Base-by-base conservation (phyloP, 176 grass and related monocot species). In the Canna indica region DNA sequence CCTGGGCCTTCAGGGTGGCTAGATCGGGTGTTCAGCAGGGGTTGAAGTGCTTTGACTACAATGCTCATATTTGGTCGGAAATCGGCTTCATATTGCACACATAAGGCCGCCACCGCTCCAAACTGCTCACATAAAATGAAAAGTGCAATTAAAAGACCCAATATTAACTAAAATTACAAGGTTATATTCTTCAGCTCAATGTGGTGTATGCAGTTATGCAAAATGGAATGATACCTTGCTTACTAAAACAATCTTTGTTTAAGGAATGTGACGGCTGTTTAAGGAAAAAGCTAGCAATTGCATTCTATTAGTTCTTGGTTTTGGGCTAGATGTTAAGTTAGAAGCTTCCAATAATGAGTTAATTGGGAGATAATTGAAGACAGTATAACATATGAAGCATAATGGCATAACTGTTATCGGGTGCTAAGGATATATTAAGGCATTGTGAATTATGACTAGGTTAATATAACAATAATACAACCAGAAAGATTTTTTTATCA, bases 41-140 rank as follows among this genome's bases (percentile, higher is more conserved):
- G 59, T 33, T 63, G 59, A 16, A 63, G 59, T 4, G 59, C 59
- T 33, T 63, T 63, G 27, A 63, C 59, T 32, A 63, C 59, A 16
- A 63, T 63, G 29, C 59, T 63, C 59, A 63, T 63, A 26, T 63
- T 63, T 3, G 59, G 59, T 3, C 59, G 59, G 59, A 63, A 63
- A 63, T 63, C 59, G 0, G 59, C 59, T 63, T 63, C 59, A 17
- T 63, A 63, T 35, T 63, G 59, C 59, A 63, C 59, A 32, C 59
- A 63, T 11, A 63, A 33, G 25, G 59, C 59, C 18, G 59, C 59
- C 30, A 63, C 59, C 2, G 59, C 59, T 34, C 29, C 59, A 30
- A 63, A 33, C 59, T 63, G 59, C 17, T 63, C 28, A 15, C 27
- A 63, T 17, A 63, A 17, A 32, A 29, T 1, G 14, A 32, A 33